Evolutionary conservation across 345 rosid genomes (phyloP).

Genomic region (Eutrema heterophyllum): DNA sequence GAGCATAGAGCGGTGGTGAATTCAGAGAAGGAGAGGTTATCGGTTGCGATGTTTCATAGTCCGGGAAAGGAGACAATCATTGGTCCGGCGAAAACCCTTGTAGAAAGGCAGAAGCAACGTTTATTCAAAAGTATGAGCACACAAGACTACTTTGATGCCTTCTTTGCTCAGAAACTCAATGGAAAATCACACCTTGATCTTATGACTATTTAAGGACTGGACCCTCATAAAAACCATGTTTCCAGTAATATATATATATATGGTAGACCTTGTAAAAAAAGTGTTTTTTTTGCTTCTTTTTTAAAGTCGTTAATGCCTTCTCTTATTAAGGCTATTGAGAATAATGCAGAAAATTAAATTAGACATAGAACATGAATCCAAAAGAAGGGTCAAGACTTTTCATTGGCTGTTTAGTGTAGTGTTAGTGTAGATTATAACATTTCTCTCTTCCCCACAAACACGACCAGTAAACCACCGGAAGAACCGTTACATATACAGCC

Average conservation of each 20-base stretch:
- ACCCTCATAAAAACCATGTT: not conserved
- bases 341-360: too few species aligned
- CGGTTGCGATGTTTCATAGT: slow-evolving; percentile 40
- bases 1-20: slow-evolving; percentile 49
- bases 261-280: too few species aligned
- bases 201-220: slow-evolving; percentile 17
- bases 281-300: too few species aligned
- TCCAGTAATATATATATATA: not conserved
- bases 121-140: slow-evolving; percentile 29
- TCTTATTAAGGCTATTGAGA: too few species aligned
- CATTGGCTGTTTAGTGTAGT: too few species aligned
- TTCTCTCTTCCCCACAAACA: not conserved
- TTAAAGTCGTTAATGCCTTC: too few species aligned
- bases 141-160: slow-evolving; percentile 37
- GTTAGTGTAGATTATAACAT: not conserved
- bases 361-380: too few species aligned
- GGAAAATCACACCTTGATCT: slow-evolving; percentile 41
- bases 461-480: slow-evolving; percentile 30
- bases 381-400: too few species aligned
- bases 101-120: slow-evolving; percentile 23
- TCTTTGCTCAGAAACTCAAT: slow-evolving; percentile 37
- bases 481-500: slow-evolving; percentile 48
- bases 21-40: slow-evolving; percentile 37
- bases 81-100: slow-evolving; percentile 43
- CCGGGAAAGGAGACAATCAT: slow-evolving; percentile 30